Evolutionary conservation across 2,329 filamentous ascomycete genomes (phyloP).

Genomic region (Cladosporium cucumerinum): DNA sequence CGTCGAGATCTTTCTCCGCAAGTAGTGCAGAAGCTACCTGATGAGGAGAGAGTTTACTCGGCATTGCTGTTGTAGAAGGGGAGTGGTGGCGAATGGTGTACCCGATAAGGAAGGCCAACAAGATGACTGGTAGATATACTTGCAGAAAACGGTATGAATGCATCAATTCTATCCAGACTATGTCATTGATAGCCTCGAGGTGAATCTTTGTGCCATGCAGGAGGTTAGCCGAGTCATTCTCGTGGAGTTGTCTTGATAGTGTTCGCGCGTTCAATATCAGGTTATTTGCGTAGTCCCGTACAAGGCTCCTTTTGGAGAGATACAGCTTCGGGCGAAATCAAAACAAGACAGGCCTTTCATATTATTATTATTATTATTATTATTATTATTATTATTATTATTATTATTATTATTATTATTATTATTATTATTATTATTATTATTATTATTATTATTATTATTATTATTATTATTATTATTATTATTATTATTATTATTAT

Average conservation of each 20-base stretch:
- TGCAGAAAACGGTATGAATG: not conserved
- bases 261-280: not conserved
- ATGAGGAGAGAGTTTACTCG: not conserved
- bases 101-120: not conserved
- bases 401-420: not conserved
- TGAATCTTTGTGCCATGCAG: not conserved
- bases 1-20: not conserved
- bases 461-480: not conserved
- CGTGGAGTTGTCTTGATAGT: not conserved
- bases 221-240: slow-evolving; percentile 7
- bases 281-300: not conserved
- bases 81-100: not conserved
- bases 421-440: not conserved
- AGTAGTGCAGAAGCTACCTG: not conserved
- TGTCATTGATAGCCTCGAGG: not conserved
- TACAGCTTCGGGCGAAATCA: not conserved
- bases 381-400: not conserved
- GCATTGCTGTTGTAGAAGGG: not conserved
- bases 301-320: not conserved
- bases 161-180: not conserved
- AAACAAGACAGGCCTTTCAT: not conserved
- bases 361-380: not conserved
- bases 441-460: not conserved
- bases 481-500: not conserved
- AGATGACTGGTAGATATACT: not conserved